Conservation (phyloP, 148 eudicot genomes). For the Vaccinium vitisidaea region DNA sequence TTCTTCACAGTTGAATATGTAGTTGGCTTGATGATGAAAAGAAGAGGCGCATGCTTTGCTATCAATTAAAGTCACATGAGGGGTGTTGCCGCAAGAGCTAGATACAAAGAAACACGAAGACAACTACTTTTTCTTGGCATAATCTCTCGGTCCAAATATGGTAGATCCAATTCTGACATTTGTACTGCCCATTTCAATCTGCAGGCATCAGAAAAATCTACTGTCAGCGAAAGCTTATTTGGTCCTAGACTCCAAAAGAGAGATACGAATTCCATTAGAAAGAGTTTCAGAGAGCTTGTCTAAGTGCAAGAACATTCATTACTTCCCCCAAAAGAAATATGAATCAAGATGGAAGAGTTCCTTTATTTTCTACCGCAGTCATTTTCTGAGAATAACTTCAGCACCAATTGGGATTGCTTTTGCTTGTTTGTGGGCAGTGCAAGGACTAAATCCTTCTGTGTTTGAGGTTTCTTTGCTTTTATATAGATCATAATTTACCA, state of each 20-base stretch:
- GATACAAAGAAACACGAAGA: not conserved
- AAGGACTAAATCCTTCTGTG: no score
- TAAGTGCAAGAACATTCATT: not conserved
- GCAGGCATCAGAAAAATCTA: conserved; percentile 28
- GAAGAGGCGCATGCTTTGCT: not conserved
- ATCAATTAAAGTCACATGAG: not conserved
- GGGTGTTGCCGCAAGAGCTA: not conserved
- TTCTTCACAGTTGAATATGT: not conserved
- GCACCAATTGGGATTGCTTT: not conserved
- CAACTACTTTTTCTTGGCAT: conserved; percentile 48
- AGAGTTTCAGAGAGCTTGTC: not conserved
- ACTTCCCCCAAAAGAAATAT: not conserved
- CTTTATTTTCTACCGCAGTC: not conserved
- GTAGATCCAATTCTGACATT: conserved; percentile 93
- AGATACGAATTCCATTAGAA: not conserved
- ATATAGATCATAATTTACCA: not conserved
- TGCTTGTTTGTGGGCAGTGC: no score
- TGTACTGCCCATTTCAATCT: conserved; percentile 95
- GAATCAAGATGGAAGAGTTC: not conserved
- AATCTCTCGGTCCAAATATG: conserved; percentile 94
- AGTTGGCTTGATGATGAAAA: not conserved
- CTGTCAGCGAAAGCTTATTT: not conserved
- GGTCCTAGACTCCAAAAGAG: not conserved
- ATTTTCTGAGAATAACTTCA: not conserved
- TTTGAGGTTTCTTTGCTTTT: no score